Percentiles rank a stretch among this genome's conserved stretches.
Conservation (phyloP, 2,329 filamentous ascomycete genomes). For the Elsinoe australis region DNA sequence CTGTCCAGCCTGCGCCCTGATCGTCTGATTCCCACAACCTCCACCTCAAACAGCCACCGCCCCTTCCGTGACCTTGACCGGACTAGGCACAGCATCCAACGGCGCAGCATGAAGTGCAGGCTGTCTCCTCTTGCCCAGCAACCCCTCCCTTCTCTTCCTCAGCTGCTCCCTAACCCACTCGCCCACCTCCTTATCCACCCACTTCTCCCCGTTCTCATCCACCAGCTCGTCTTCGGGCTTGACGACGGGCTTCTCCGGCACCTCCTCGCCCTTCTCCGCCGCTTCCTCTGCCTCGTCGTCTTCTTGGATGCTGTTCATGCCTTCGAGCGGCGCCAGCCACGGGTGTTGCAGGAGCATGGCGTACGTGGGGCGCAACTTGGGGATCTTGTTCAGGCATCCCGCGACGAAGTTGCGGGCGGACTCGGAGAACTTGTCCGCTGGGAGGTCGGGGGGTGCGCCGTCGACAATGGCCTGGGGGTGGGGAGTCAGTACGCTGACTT, state of each 20-base stretch:
- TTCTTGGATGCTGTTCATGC: constrained; percentile 65
- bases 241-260: no score
- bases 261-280: constrained; percentile 28
- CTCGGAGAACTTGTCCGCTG: constrained; percentile 67
- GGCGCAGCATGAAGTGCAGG: constrained; percentile 85
- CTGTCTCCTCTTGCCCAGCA: constrained; percentile 49
- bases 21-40: no score
- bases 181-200: constrained; percentile 74
- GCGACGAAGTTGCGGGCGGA: constrained; percentile 78
- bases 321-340: constrained; percentile 71
- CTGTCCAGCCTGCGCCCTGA: no score
- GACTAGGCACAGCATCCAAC: constrained; percentile 55
- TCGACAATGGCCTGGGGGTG: constrained; percentile 98
- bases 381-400: constrained; percentile 85
- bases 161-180: constrained; percentile 73
- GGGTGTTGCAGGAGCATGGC: constrained; percentile 79
- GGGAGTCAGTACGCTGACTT: no score
- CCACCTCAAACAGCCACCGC: constrained; percentile 10
- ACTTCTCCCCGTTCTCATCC: constrained; percentile 28
- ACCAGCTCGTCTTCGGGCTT: constrained; percentile 30
- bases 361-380: constrained; percentile 88
- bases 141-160: constrained; percentile 55
- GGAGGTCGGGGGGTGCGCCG: constrained; percentile 86
- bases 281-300: constrained; percentile 40
- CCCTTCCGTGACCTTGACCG: constrained; percentile 27